Evolutionary conservation across 108 stramenopile genomes (phyloP).

Genomic region (Skeletonema potamos): DNA sequence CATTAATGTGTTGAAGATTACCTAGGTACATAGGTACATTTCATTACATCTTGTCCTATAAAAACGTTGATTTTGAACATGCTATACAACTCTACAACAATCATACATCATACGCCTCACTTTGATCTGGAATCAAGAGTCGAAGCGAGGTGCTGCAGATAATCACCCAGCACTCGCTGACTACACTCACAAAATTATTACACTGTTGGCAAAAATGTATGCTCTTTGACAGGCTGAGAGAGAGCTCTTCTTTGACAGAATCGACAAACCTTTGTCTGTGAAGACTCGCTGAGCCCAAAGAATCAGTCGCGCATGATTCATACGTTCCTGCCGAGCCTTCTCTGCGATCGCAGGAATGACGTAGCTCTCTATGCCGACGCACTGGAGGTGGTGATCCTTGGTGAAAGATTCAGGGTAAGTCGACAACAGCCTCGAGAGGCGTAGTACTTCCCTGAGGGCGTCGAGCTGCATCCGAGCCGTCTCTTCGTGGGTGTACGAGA

Average conservation of each 20-base stretch:
- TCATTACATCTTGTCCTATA: too few relatives aligned
- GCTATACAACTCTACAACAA: too few relatives aligned
- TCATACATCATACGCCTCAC: too few relatives aligned
- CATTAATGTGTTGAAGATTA: too few relatives aligned
- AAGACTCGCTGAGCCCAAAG: neutral
- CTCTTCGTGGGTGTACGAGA: neutral
- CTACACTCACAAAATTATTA: too few relatives aligned
- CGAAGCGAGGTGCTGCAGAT: too few relatives aligned
- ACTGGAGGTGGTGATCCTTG: neutral
- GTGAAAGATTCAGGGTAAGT: neutral
- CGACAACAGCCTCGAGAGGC: neutral
- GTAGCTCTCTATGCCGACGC: neutral
- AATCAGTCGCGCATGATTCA: neutral
- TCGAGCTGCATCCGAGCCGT: neutral
- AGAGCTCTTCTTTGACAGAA: neutral
- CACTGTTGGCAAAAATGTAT: neutral
- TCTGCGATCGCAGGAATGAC: neutral
- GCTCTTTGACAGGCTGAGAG: neutral
- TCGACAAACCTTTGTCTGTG: neutral
- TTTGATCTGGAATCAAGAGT: too few relatives aligned
- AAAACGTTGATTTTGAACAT: too few relatives aligned
- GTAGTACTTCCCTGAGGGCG: neutral
- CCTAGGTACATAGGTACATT: too few relatives aligned
- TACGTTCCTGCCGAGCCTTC: neutral
- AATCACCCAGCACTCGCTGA: too few relatives aligned